Base-by-base conservation (phyloP, 2,329 filamentous ascomycete genomes). In the Fusarium abutilonis region DNA sequence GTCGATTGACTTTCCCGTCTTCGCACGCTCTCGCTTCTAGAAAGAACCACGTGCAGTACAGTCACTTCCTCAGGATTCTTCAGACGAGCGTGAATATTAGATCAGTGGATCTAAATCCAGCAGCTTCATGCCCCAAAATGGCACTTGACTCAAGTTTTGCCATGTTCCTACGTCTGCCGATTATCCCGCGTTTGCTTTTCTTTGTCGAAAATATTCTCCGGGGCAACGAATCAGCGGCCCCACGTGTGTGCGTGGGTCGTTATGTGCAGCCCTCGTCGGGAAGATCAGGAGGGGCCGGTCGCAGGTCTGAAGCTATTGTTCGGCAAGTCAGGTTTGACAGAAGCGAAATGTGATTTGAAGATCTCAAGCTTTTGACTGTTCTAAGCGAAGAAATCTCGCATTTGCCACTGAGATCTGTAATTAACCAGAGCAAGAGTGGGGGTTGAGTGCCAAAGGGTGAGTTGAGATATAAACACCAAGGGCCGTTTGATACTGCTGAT, bases 151-250 rank as follows among this genome's bases (percentile, higher is more conserved):
- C 42, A 53, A 21, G 23, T 34, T 55, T 29, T 21, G 9, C 36
- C 50, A 51, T 23, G 28, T 35, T 6, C 47, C 13, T 4, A 60
- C 19, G 14, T 26, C 32, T 31, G 13, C 48, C 47, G 46, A 39
- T 32, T 23, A 57, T 63, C 46, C 63, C 53, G 45, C 35, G 14
- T 31, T 41, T 41, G 40, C 28, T 32, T 36, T 17, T 35, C 42
- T 52, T 46, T 21, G 44, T 62, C 47, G 41, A 53, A 11, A 60
- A 41, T n/a, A 56, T 36, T 50, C 53, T 35, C 47, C 29, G 23
- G 29, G 56, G 36, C 48, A 58, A 53, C 71, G 69, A 73, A 72
- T 73, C 70, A 73, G 59, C 56, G 49, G 50, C 62, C 71, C 69
- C 71, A 73, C 71, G 71, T 73, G 69, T 63, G 35, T 44, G 43